These are phyloP conservation scores for Cryomyces minteri DNA, from an alignment of 495 filamentous ascomycete genomes.

Conservation along the genomic window DNA sequence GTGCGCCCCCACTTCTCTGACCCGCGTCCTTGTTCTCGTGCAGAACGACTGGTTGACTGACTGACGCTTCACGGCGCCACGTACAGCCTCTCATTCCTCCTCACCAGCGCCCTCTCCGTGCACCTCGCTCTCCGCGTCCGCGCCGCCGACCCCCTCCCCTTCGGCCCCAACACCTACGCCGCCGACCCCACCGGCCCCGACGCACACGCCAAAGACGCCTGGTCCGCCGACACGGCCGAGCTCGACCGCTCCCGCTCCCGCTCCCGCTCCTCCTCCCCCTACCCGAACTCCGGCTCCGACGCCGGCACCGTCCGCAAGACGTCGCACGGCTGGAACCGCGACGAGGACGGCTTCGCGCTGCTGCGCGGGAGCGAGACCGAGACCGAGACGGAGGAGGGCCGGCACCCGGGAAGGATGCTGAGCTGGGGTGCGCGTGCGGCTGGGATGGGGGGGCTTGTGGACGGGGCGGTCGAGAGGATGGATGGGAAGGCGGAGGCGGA, in stretches of 20 bases:
- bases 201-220: conserved; percentile 9
- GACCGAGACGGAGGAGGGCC: conserved; percentile 5
- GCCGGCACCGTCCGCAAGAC: no score
- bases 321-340: no score
- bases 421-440: conserved; percentile 15
- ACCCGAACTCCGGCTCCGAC: no score
- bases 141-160: conserved; percentile 57
- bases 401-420: conserved; percentile 15
- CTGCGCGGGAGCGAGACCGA: no score
- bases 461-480: not conserved
- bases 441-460: not conserved
- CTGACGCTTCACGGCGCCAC: not conserved
- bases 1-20: conserved; percentile 29
- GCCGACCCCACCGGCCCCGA: conserved; percentile 4
- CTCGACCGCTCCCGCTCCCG: conserved; percentile 2
- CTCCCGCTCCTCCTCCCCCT: no score
- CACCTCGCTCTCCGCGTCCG: conserved; percentile 66
- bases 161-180: conserved; percentile 19
- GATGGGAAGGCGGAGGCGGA: no score
- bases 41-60: not conserved
- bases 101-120: conserved; percentile 55
- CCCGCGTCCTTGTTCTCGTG: conserved; percentile 2
- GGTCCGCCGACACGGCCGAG: conserved; percentile 17
- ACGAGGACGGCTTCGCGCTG: no score
- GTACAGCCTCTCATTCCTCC: conserved; percentile 50